Percentiles rank a stretch among this genome's conserved stretches.
Conservation (phyloP, 352 stramenopile genomes). For the Phytophthora capsici region DNA sequence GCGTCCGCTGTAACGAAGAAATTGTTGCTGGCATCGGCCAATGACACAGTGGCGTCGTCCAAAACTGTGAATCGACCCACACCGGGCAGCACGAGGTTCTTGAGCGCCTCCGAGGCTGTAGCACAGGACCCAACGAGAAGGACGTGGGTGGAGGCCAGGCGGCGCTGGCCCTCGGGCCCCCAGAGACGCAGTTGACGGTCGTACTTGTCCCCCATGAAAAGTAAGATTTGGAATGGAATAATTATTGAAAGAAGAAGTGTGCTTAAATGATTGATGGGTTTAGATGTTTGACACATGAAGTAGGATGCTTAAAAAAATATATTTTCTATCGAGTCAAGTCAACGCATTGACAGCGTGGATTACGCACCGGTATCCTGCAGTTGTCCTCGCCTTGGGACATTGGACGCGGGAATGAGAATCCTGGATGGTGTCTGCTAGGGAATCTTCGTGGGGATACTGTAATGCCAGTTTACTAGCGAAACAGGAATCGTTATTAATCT, state of each 20-base stretch:
- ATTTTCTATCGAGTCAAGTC: not conserved
- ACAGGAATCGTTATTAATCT: too few relatives aligned
- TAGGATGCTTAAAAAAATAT: slow-evolving; percentile 4
- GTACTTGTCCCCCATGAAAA: slow-evolving; percentile 93
- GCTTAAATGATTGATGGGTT: slow-evolving; percentile 6
- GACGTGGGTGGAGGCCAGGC: slow-evolving; percentile 89
- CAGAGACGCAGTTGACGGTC: slow-evolving; percentile 99
- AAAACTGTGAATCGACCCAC: slow-evolving; percentile 93
- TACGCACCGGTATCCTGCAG: not conserved
- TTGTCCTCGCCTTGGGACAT: slow-evolving; percentile 3
- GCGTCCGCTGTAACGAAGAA: slow-evolving; percentile 90
- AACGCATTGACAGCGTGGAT: not conserved
- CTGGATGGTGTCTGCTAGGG: too few relatives aligned
- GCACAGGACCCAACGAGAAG: slow-evolving; percentile 92
- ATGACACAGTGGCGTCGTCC: slow-evolving; percentile 85
- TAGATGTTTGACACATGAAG: slow-evolving; percentile 1
- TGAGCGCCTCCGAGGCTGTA: slow-evolving; percentile 96
- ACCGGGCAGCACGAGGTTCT: slow-evolving; percentile 96
- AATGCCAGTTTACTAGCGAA: too few relatives aligned
- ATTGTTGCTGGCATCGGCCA: slow-evolving; percentile 90
- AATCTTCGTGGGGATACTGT: too few relatives aligned
- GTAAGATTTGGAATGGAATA: slow-evolving; percentile 3
- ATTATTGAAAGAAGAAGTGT: not conserved
- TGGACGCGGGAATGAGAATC: not conserved
- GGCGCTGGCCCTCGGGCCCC: slow-evolving; percentile 94